Base-by-base conservation (phyloP, 192 early-diverging fungal species). In the Gryganskiella cystojenkinii region DNA sequence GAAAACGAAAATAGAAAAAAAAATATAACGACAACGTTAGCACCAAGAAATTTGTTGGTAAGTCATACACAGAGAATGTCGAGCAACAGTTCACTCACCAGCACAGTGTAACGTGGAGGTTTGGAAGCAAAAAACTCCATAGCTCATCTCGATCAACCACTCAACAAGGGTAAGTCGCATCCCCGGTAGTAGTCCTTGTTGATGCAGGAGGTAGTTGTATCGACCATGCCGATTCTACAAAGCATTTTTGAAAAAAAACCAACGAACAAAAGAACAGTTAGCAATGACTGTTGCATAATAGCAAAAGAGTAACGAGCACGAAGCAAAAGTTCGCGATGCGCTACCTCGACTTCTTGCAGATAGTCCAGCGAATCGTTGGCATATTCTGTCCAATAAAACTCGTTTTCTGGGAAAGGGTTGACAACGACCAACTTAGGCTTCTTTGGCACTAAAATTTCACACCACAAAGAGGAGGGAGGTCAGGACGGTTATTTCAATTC, bases 321-420 rank as follows among this genome's bases (percentile, higher is more conserved):
- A 8, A 15, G 11, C 3, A 44, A 53, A 47, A 52, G 4, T n/a
- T 11, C 2, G 19, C 20, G 13, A 67, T 20, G 6, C 3, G 17
- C 13, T 67, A 76, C 72, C 53, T 71, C 71, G 40, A 70, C 68
- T 45, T 53, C 59, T 9, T 27, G 55, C 28, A 72, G 50, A 31
- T 60, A 80, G 10, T 42, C 63, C 20, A 79, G 70, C 46, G 56
- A 79, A 64, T 67, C 78, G n/a, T 64, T 73, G 42, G 60, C 30
- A 22, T 78, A 78, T 43, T 78, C 74, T 20, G 68, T 33, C 74
- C 74, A 78, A 33, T 78, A 78, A 11, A 37, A 56, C 0, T 46
- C 53, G 20, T 49, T 62, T 45, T 56, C 57, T 7, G 74, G 74
- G 33, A 78, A 78, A 0, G 66, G 54, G 43, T 49, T 43, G 3